A percentile compares a stretch with the other conserved stretches of the same genome.
Evolutionary conservation across 2,329 filamentous ascomycete species (phyloP).

Genomic region (Scleromitrula shiraiana): DNA sequence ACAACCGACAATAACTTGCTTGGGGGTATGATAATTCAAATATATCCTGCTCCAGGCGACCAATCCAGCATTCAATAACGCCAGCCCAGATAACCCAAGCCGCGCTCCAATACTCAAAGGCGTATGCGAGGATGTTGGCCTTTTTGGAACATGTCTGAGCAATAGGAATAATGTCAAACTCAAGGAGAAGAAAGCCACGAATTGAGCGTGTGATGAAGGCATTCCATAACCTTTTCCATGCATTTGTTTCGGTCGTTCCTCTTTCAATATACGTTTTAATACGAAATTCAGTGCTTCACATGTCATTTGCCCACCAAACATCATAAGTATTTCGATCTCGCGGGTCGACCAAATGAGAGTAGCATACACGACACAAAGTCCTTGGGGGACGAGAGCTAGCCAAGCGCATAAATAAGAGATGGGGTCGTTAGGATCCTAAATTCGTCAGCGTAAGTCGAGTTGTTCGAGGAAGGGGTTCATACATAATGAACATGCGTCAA

Average conservation of each 20-base stretch:
- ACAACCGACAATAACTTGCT: constrained; percentile 77
- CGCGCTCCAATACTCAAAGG: constrained; percentile 58
- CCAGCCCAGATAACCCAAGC: constrained; percentile 42
- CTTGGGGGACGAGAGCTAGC: constrained; percentile 89
- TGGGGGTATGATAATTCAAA: constrained; percentile 82
- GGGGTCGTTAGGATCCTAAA: constrained; percentile 73
- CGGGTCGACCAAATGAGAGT: constrained; percentile 87
- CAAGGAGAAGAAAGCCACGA: constrained; percentile 83
- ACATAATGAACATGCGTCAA: constrained; percentile 97
- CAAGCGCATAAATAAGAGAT: constrained; percentile 85
- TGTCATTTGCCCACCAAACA: constrained; percentile 84
- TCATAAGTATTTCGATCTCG: constrained; percentile 79
- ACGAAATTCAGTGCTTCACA: constrained; percentile 89
- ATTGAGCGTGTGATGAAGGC: constrained; percentile 93
- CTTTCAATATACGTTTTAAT: constrained; percentile 84
- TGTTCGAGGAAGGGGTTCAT: constrained; percentile 31
- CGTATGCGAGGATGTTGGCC: constrained; percentile 32
- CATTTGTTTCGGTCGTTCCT: constrained; percentile 76
- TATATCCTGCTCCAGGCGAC: constrained; percentile 84
- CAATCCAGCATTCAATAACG: constrained; percentile 51
- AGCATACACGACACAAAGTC: constrained; percentile 80
- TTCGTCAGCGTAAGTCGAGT: constrained; percentile 9
- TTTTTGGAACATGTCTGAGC: constrained; percentile 61
- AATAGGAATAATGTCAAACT: constrained; percentile 80
- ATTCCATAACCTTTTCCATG: constrained; percentile 94